Evolutionary conservation across 306 rosid genomes (phyloP).

Genomic region (Rosa persica): DNA sequence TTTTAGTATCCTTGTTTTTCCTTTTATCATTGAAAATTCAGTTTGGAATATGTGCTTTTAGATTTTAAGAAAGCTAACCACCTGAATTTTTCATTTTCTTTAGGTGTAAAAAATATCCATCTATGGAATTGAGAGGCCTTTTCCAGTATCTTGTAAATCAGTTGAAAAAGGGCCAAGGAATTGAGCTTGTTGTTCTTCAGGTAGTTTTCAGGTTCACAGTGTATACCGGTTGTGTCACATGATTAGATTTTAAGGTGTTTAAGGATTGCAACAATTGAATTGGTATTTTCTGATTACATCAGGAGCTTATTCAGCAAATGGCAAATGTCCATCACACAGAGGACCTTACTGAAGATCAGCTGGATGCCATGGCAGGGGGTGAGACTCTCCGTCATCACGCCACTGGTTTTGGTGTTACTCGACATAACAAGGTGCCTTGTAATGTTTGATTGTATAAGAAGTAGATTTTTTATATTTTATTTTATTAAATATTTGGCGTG

Average conservation of each 20-base stretch:
- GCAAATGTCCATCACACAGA: conserved; percentile 98
- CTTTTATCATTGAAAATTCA: not conserved
- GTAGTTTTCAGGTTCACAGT: conserved; percentile 35
- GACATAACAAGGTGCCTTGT: conserved; percentile 79
- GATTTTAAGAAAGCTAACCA: not conserved
- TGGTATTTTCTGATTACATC: conserved; percentile 28
- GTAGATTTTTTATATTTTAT: not conserved
- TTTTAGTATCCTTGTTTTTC: not conserved
- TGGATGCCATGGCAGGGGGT: conserved; percentile 98
- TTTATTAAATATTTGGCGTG: not conserved
- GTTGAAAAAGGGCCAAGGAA: conserved; percentile 90
- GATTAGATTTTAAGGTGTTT: not conserved
- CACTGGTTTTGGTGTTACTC: conserved; percentile 86
- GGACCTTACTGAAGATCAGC: conserved; percentile 93
- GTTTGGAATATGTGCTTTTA: not conserved
- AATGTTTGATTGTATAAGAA: not conserved
- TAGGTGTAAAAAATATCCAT: conserved; percentile 98
- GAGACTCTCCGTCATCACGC: conserved; percentile 95
- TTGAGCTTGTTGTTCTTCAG: conserved; percentile 95
- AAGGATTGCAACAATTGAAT: conserved; percentile 1
- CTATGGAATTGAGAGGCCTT: conserved; percentile 97
- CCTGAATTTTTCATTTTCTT: conserved; percentile 16
- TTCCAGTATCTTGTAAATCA: conserved; percentile 98
- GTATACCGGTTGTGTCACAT: conserved; percentile 9
- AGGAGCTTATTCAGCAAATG: conserved; percentile 99